Evolutionary conservation across 805 yeast species (phyloP), one percentile per base, ranked within the genome.

Genomic region (Pichia eremophila): DNA sequence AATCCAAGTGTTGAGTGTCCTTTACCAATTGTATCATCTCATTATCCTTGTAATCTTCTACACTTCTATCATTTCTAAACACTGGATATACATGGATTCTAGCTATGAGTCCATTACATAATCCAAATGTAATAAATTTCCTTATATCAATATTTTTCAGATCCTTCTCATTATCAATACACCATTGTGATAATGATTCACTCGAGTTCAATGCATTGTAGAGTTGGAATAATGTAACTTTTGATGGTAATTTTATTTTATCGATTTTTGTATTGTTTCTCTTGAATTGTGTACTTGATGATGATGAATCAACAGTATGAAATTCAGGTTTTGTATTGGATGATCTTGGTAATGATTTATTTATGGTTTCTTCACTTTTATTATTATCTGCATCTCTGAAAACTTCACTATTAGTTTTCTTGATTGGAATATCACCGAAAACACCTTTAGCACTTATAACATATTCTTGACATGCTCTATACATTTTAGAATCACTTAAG

Each of bases 91-190:
- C 70, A 47, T 84, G 75, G 1, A 89, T 85, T 45, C 97, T 67
- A 60, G 89, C 89, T 9, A 95, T 83, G 7, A 93, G 58, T 0
- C 95, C 88, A 51, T 88, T 76, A 25, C 87, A 69, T 2, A 87
- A 74, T 1, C 99, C 99, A 70, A 90, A 93, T 18, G 89, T 79
- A 19, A 93, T 70, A 56, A 93, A 86, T 46, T 95, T 69, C 52
- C 98, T 72, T 4, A 93, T 70, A 63, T 93, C 99, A 39, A 95
- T 78, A 52, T 79, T 74, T 28, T 67, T 62, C 17, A 93, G 67
- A 4, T 68, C 65, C 42, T 75, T 74, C 38, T 69, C 70, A 58
- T 93, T 82, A 49, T 79, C 84, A 27, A 73, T 57, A 60, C 79
- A 86, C 98, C 99, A 95, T 25, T 83, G 86, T 51, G 79, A 79